phyloP scores from a whole-genome alignment of 106 monocot species.

The Iris macrosiphon region DNA sequence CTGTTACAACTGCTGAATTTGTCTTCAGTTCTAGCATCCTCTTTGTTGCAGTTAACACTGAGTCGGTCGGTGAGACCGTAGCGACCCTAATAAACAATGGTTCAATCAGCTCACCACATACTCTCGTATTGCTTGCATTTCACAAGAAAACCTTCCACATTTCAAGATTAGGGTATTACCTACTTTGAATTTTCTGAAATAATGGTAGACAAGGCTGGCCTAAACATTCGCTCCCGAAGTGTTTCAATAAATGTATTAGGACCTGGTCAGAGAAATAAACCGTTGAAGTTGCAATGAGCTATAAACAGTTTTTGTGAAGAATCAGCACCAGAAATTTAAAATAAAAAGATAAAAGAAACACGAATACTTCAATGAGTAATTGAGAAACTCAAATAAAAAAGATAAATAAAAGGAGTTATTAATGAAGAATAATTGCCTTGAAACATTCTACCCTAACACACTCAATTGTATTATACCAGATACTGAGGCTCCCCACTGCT shows the following conservation, averaged over 20 bases:
- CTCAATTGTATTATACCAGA: conserved; percentile 25
- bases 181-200: conserved; percentile 64
- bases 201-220: conserved; percentile 52
- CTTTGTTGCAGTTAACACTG: conserved; percentile 59
- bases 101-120: conserved; percentile 1
- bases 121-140: neutral
- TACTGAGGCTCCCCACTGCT: conserved; percentile 59
- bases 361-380: neutral
- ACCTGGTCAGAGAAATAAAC: conserved; percentile 18
- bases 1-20: conserved; percentile 44
- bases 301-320: neutral
- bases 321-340: neutral
- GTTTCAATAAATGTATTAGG: conserved; percentile 58
- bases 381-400: neutral
- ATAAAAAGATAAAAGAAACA: neutral
- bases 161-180: conserved; percentile 37
- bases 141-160: neutral
- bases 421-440: neutral
- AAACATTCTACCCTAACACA: neutral
- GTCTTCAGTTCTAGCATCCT: conserved; percentile 57
- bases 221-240: conserved; percentile 53
- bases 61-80: conserved; percentile 40
- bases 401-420: neutral
- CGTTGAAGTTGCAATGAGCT: neutral
- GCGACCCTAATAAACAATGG: conserved; percentile 28